Evolutionary conservation across 2,329 filamentous ascomycete species (phyloP).

Genomic region (Trichophyton rubrum): DNA sequence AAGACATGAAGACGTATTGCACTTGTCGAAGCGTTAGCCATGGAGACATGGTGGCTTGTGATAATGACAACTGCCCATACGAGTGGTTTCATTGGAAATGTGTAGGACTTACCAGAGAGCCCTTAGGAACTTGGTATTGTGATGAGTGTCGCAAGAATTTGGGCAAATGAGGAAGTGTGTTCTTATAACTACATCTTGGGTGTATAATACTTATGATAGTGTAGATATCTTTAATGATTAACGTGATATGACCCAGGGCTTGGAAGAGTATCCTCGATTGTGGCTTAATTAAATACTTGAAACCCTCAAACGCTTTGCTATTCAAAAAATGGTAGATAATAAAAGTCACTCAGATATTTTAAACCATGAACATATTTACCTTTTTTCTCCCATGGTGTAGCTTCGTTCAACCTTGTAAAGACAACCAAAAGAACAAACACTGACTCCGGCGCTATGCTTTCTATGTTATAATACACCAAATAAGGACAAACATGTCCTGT

Average conservation of each 20-base stretch:
- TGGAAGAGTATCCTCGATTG: not conserved
- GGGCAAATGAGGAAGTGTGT: conserved; percentile 20
- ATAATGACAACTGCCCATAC: conserved; percentile 51
- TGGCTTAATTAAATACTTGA: too few species aligned
- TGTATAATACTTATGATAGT: not conserved
- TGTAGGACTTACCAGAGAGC: conserved; percentile 48
- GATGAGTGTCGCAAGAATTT: conserved; percentile 37
- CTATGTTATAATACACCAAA: not conserved
- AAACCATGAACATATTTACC: not conserved
- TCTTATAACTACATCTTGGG: not conserved
- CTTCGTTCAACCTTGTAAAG: not conserved
- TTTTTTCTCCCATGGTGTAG: not conserved
- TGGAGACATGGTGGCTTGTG: conserved; percentile 56
- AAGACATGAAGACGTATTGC: conserved; percentile 52
- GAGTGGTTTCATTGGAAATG: conserved; percentile 59
- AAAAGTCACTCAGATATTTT: not conserved
- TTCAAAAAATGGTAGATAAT: not conserved
- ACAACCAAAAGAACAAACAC: not conserved
- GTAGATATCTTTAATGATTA: not conserved
- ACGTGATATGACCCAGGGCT: not conserved
- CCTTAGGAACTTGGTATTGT: conserved; percentile 47
- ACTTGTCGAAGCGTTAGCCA: conserved; percentile 54
- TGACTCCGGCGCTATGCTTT: conserved; percentile 14
- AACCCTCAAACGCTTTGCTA: not conserved
- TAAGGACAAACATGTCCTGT: not conserved